Evolutionary conservation across 768 basidiomycete species (phyloP).

Genomic region (Neoboletus magnificus): DNA sequence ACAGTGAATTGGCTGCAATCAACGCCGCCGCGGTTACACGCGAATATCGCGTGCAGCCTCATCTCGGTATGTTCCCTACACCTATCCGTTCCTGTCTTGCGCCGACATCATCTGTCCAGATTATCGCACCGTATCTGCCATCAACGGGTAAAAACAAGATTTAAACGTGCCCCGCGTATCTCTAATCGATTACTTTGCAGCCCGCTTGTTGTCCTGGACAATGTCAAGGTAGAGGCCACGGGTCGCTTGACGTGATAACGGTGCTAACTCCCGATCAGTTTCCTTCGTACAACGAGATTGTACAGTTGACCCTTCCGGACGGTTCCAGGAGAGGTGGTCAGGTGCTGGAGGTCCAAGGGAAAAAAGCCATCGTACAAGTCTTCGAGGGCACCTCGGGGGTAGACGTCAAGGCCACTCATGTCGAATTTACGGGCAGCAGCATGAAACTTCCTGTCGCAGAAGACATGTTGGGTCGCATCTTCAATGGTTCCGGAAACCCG

Average conservation of each 20-base stretch:
- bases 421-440: slow-evolving; percentile 96
- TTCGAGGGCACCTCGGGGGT: slow-evolving; percentile 98
- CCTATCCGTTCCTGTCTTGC: slow-evolving; percentile 1
- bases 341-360: slow-evolving; percentile 96
- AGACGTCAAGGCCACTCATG: slow-evolving; percentile 95
- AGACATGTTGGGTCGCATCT: slow-evolving; percentile 98
- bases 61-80: slow-evolving; percentile 57
- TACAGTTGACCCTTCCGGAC: slow-evolving; percentile 91
- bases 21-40: slow-evolving; percentile 87
- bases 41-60: slow-evolving; percentile 85
- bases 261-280: slow-evolving; percentile 52
- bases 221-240: slow-evolving; percentile 76
- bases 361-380: slow-evolving; percentile 98
- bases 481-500: slow-evolving; percentile 97
- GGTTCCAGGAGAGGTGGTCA: slow-evolving; percentile 94
- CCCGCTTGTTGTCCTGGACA: slow-evolving; percentile 94
- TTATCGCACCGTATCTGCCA: slow-evolving; percentile 97
- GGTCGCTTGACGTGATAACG: not conserved
- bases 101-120: slow-evolving; percentile 46
- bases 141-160: slow-evolving; percentile 75
- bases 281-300: slow-evolving; percentile 98
- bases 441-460: slow-evolving; percentile 99
- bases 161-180: not conserved
- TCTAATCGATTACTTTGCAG: slow-evolving; percentile 39
- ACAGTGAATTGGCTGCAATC: slow-evolving; percentile 72